A percentile compares a stretch with the other conserved stretches of the same genome.
phyloP scores from a whole-genome alignment of 306 rosid genomes.

The Astragalus glycyphyllos region DNA sequence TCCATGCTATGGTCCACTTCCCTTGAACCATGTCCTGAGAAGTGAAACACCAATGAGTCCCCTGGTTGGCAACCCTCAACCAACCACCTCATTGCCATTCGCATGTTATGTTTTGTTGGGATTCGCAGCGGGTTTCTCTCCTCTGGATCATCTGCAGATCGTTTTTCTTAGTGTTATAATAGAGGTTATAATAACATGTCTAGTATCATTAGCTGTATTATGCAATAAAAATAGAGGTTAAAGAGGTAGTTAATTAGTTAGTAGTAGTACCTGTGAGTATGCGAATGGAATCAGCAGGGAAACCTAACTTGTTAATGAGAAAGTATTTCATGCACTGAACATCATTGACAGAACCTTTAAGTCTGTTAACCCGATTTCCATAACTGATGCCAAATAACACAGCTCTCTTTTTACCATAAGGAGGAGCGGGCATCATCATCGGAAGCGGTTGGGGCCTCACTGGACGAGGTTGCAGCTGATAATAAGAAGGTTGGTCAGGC shows the following conservation, averaged over 20 bases:
- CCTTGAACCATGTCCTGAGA: constrained; percentile 68
- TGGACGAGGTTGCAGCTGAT: constrained; percentile 28
- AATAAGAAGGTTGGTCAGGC: neutral
- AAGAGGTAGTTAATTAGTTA: neutral
- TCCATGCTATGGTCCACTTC: constrained; percentile 49
- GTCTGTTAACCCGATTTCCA: constrained; percentile 5
- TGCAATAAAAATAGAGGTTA: neutral
- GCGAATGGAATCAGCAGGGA: constrained; percentile 57
- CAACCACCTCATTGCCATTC: constrained; percentile 63
- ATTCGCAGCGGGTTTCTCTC: constrained; percentile 55
- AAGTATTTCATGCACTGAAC: constrained; percentile 59
- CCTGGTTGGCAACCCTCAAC: constrained; percentile 60
- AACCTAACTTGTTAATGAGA: constrained; percentile 50
- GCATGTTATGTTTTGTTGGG: constrained; percentile 65
- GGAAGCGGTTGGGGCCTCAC: neutral
- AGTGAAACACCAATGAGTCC: constrained; percentile 67
- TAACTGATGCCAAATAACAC: constrained; percentile 46
- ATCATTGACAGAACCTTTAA: constrained; percentile 61
- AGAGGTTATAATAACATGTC: too few species aligned
- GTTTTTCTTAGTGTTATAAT: neutral
- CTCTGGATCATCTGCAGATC: constrained; percentile 49
- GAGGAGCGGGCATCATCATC: constrained; percentile 35
- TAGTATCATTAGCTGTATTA: neutral
- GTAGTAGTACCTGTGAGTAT: constrained; percentile 62
- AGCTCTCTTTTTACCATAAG: constrained; percentile 49